Conservation (phyloP, 306 rosid species). For the Prunus mume region DNA sequence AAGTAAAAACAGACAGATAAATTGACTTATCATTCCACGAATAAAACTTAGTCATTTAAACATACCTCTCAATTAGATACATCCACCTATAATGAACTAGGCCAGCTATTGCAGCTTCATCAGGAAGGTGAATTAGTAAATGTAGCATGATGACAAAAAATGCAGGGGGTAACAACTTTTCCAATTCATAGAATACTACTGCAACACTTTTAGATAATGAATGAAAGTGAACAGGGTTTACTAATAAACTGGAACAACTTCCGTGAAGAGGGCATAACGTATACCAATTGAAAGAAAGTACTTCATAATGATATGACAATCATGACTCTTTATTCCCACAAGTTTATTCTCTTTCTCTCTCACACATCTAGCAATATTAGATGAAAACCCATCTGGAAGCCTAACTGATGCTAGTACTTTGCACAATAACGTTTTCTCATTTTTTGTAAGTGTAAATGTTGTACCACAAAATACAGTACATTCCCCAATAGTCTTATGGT, state of each 20-base stretch:
- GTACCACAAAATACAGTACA: no score
- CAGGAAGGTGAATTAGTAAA: background rate
- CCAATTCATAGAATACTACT: background rate
- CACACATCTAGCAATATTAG: background rate
- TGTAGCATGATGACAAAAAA: background rate
- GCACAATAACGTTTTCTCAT: background rate
- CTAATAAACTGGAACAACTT: background rate
- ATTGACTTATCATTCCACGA: no score
- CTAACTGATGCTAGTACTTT: background rate
- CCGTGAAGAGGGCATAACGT: background rate
- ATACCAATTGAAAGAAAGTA: background rate
- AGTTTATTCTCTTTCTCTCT: background rate
- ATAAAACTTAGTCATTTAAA: no score
- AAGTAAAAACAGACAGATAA: no score
- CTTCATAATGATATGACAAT: background rate
- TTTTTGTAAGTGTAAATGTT: background rate
- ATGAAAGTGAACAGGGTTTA: background rate
- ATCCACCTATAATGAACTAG: background rate
- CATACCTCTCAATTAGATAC: background rate
- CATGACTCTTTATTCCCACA: background rate
- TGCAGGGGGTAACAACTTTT: background rate
- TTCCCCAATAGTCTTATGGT: no score
- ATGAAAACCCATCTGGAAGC: background rate
- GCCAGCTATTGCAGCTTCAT: background rate
- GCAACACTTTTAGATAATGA: background rate